Percentiles rank a stretch among this genome's conserved stretches.
Conservation (phyloP, 176 grass and related monocot genomes). For the Miscanthus lutarioriparius region DNA sequence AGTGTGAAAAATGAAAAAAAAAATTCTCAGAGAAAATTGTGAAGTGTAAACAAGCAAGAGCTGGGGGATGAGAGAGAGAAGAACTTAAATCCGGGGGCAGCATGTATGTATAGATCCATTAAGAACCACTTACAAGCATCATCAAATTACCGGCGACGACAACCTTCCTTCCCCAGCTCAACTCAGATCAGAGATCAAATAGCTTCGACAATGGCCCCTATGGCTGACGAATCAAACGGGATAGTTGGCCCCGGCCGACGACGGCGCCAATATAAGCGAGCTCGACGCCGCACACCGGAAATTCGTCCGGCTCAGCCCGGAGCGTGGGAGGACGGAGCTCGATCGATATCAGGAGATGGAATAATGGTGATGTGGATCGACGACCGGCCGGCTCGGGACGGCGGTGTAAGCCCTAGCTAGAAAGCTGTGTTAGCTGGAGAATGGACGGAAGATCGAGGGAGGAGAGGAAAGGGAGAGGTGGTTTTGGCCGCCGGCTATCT, state of each 20-base stretch:
- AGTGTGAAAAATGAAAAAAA: background rate
- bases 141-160: background rate
- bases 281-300: background rate
- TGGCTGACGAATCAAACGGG: background rate
- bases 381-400: background rate
- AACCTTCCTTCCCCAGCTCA: background rate
- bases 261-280: background rate
- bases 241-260: background rate
- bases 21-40: background rate
- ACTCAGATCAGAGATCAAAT: background rate
- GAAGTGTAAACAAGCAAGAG: background rate
- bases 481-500: background rate
- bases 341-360: background rate
- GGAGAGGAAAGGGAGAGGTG: slow-evolving; percentile 21
- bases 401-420: slow-evolving; percentile 17
- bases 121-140: slow-evolving; percentile 18
- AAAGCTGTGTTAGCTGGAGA: background rate
- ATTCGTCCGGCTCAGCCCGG: background rate
- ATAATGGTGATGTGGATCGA: background rate
- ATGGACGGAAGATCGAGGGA: background rate
- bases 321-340: background rate
- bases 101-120: background rate
- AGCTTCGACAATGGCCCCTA: background rate
- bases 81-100: background rate
- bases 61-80: background rate